Conservation (phyloP, 129 eudicot genomes). For the Flaveria ramosissima region DNA sequence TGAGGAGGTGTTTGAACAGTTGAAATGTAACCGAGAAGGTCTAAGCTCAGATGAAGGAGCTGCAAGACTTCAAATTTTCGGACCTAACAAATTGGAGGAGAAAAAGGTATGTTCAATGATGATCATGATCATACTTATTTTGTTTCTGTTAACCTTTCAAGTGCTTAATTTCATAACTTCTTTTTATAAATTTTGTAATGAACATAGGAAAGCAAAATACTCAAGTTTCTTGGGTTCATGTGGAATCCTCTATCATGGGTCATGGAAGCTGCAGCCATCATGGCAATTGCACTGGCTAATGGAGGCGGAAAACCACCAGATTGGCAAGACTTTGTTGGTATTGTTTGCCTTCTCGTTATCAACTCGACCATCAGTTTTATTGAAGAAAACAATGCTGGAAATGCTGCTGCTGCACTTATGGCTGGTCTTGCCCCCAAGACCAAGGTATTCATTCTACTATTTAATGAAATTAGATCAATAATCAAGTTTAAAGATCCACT, state of each 20-base stretch:
- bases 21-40: slow-evolving; percentile 87
- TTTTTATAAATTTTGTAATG: neutral
- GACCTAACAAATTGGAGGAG: slow-evolving; percentile 90
- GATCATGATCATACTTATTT: neutral
- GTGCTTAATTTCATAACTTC: neutral
- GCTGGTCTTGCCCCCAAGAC: slow-evolving; percentile 97
- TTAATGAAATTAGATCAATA: neutral
- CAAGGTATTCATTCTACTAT: slow-evolving; percentile 46
- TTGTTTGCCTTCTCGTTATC: no score
- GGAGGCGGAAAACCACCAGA: slow-evolving; percentile 80
- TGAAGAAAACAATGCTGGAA: no score
- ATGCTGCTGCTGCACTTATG: slow-evolving; percentile 98
- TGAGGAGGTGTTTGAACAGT: slow-evolving; percentile 90
- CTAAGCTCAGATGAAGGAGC: slow-evolving; percentile 75
- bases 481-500: neutral
- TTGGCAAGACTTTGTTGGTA: no score
- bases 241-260: slow-evolving; percentile 98
- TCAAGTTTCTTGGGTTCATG: slow-evolving; percentile 95
- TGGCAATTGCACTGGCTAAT: slow-evolving; percentile 89
- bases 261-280: slow-evolving; percentile 71
- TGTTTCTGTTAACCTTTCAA: neutral
- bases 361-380: no score
- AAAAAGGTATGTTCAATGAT: slow-evolving; percentile 51
- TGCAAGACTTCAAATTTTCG: slow-evolving; percentile 72
- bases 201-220: slow-evolving; percentile 76